Evolutionary conservation across 257 asterid species (phyloP).

Genomic region (Prunella vulgaris): DNA sequence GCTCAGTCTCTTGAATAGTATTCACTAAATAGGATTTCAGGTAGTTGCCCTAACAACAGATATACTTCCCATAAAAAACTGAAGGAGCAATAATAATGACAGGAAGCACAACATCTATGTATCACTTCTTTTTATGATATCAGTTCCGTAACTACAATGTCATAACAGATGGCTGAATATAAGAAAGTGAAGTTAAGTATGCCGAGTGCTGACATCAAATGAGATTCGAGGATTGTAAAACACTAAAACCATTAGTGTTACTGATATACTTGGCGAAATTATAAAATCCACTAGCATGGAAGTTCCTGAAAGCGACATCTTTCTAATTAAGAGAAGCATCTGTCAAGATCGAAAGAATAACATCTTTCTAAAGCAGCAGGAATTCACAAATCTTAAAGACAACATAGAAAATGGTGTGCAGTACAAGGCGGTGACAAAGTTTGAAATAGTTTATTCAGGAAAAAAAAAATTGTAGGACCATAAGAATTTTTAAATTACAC

Average conservation of each 20-base stretch:
- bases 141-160: constrained; percentile 2
- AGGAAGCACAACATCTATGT: background rate
- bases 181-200: background rate
- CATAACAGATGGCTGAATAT: background rate
- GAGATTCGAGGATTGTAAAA: background rate
- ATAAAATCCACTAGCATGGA: background rate
- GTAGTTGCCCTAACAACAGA: background rate
- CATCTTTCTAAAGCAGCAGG: background rate
- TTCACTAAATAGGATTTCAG: constrained; percentile 12
- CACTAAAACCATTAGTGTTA: background rate
- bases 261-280: background rate
- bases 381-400: background rate
- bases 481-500: background rate
- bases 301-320: background rate
- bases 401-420: background rate
- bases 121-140: background rate
- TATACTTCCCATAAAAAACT: background rate
- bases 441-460: background rate
- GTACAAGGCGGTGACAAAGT: background rate
- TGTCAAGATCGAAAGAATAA: background rate
- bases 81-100: background rate
- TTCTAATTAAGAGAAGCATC: constrained; percentile 2
- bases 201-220: background rate
- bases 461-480: background rate
- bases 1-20: background rate